A percentile compares a stretch with the other conserved stretches of the same genome.
Evolutionary conservation across 768 basidiomycete species (phyloP).

Genomic region (Coprinopsis sp.): DNA sequence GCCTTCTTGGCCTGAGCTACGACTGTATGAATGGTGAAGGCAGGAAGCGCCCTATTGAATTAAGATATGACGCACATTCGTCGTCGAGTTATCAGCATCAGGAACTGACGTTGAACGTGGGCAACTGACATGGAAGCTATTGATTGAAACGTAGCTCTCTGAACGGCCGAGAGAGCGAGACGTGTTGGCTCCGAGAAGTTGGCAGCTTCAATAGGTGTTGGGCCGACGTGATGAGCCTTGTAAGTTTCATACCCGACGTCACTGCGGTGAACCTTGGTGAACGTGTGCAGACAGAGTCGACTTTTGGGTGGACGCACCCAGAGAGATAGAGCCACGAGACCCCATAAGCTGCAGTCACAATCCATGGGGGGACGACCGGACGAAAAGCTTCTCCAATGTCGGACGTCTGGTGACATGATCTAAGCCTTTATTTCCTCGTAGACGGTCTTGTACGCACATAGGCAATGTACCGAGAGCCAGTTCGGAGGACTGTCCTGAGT

Average conservation of each 20-base stretch:
- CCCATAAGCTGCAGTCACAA: slow-evolving; percentile 76
- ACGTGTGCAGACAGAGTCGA: slow-evolving; percentile 1
- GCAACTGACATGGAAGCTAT: slow-evolving; percentile 70
- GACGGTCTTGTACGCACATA: slow-evolving; percentile 46
- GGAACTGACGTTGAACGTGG: slow-evolving; percentile 8
- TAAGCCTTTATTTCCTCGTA: slow-evolving; percentile 11
- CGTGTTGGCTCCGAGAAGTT: slow-evolving; percentile 69
- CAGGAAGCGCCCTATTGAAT: slow-evolving; percentile 77
- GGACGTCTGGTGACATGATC: slow-evolving; percentile 50
- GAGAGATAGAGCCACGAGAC: slow-evolving; percentile 78
- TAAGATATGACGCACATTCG: slow-evolving; percentile 4
- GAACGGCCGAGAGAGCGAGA: slow-evolving; percentile 63
- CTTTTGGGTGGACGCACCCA: slow-evolving; percentile 30
- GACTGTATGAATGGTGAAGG: slow-evolving; percentile 80
- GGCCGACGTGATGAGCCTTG: slow-evolving; percentile 67
- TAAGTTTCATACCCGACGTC: slow-evolving; percentile 82
- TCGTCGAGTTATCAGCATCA: slow-evolving; percentile 9
- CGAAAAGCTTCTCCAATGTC: slow-evolving; percentile 83
- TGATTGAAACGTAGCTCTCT: slow-evolving; percentile 76
- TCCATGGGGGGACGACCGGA: slow-evolving; percentile 65
- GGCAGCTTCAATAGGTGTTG: slow-evolving; percentile 59
- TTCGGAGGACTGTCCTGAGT: slow-evolving; percentile 68
- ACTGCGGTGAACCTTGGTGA: slow-evolving; percentile 23
- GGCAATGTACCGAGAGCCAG: slow-evolving; percentile 67
- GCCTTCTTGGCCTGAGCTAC: slow-evolving; percentile 70